phyloP scores from a whole-genome alignment of 768 basidiomycete species.

The Chalciporus pseudorubinellus region DNA sequence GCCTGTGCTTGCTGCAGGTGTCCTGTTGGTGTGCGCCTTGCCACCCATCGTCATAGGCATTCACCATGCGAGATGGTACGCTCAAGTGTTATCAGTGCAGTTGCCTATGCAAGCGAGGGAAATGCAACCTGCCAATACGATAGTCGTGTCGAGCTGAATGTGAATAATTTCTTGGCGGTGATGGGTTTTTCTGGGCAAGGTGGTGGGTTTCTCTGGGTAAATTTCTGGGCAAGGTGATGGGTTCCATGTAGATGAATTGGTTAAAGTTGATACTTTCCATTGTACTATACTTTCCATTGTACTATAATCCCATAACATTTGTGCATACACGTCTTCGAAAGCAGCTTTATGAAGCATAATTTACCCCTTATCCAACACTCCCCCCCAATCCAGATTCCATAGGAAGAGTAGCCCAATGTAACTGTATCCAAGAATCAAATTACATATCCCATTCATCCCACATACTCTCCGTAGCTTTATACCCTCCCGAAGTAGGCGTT shows the following conservation, averaged over 20 bases:
- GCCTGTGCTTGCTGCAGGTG: constrained; percentile 12
- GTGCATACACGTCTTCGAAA: constrained; percentile 12
- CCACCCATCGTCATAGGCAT: constrained; percentile 16
- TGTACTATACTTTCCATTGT: constrained; percentile 11
- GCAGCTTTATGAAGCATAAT: constrained; percentile 11
- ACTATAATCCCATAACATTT: constrained; percentile 6
- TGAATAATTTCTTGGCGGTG: too few species aligned
- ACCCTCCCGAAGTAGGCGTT: constrained; percentile 24
- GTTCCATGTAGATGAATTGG: too few species aligned
- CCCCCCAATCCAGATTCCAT: background rate
- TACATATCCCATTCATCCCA: constrained; percentile 83
- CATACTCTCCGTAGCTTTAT: constrained; percentile 20
- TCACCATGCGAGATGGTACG: constrained; percentile 8
- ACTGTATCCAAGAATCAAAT: background rate
- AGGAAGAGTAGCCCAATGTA: background rate
- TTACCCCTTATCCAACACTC: constrained; percentile 10
- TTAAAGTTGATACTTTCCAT: background rate
- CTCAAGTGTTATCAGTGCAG: constrained; percentile 2
- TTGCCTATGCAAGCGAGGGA: constrained; percentile 6
- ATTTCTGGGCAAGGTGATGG: background rate
- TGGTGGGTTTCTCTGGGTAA: background rate
- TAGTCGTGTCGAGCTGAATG: background rate
- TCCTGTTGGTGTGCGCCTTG: constrained; percentile 22
- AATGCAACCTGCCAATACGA: background rate
- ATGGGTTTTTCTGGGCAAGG: too few species aligned